These are phyloP conservation scores for Alternaria burnsii DNA, from an alignment of 2,329 filamentous ascomycete species.

Conservation along the genomic window DNA sequence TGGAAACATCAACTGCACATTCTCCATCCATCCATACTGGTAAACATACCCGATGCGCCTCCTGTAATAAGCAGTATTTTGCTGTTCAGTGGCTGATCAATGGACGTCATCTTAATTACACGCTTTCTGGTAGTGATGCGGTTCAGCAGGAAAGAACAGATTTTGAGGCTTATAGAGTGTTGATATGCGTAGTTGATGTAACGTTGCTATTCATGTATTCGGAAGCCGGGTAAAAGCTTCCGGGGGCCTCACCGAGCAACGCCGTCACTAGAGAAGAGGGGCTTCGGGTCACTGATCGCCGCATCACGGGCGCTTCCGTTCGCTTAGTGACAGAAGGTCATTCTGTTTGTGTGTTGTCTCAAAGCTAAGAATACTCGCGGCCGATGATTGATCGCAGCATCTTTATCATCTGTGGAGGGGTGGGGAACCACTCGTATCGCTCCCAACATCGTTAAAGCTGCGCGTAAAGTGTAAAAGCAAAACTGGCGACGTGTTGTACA, in stretches of 20 bases:
- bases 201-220: not conserved
- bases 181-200: not conserved
- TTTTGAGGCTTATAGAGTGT: not conserved
- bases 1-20: constrained; percentile 10
- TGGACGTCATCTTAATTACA: constrained; percentile 18
- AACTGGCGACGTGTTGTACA: not conserved
- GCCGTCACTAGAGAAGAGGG: not conserved
- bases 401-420: not conserved
- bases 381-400: not conserved
- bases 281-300: not conserved
- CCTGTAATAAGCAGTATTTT: constrained; percentile 49
- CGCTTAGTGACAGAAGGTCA: not conserved
- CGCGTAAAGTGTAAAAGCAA: not conserved
- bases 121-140: not conserved
- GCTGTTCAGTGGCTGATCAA: constrained; percentile 42
- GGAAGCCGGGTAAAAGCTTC: not conserved
- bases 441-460: not conserved
- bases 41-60: constrained; percentile 43
- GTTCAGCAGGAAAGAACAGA: not conserved
- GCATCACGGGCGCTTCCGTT: not conserved
- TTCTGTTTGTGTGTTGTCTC: constrained; percentile 1
- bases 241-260: not conserved
- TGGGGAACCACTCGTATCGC: not conserved
- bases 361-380: not conserved
- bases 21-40: not conserved